Conservation (phyloP, 805 yeast species). For the Metschnikowia borealis region DNA sequence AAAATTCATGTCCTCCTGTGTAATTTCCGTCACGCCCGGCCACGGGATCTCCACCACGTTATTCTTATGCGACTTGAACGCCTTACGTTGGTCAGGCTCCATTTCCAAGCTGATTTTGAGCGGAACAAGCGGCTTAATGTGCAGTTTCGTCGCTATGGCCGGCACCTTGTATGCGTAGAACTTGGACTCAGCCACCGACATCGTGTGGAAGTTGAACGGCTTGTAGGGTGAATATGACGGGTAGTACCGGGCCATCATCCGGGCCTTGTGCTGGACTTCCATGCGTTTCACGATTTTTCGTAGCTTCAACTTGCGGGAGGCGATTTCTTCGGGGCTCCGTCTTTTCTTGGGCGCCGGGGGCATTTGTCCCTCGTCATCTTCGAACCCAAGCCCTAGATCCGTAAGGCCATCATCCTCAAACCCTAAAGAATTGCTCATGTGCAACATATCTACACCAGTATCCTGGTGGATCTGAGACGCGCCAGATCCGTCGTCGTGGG, state of each 20-base stretch:
- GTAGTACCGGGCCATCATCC: conserved; percentile 45
- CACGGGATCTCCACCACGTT: conserved; percentile 3
- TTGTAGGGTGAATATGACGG: conserved; percentile 58
- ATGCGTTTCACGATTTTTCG: conserved; percentile 24
- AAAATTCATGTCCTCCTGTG: conserved; percentile 30
- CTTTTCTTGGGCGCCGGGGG: conserved; percentile 6
- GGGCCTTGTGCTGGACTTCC: conserved; percentile 25
- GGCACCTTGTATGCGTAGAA: conserved; percentile 54
- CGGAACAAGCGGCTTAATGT: conserved; percentile 51
- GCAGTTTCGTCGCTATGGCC: conserved; percentile 28
- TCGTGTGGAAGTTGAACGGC: conserved; percentile 58
- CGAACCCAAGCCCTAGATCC: conserved; percentile 18
- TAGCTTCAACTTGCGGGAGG: conserved; percentile 28
- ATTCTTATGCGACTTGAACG: conserved; percentile 38
- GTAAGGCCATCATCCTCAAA: conserved; percentile 19
- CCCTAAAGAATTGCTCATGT: conserved; percentile 12
- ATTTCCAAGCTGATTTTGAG: conserved; percentile 56
- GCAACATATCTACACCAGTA: conserved; percentile 15
- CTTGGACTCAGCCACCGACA: conserved; percentile 61
- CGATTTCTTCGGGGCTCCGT: conserved; percentile 16
- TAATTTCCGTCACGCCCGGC: conserved; percentile 19
- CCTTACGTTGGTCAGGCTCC: conserved; percentile 55
- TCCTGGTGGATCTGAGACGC: conserved; percentile 4
- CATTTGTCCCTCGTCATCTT: conserved; percentile 13
- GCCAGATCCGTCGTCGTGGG: conserved; percentile 19